Conservation (phyloP, 306 rosid genomes). For the Gastrolobium bilobum region DNA sequence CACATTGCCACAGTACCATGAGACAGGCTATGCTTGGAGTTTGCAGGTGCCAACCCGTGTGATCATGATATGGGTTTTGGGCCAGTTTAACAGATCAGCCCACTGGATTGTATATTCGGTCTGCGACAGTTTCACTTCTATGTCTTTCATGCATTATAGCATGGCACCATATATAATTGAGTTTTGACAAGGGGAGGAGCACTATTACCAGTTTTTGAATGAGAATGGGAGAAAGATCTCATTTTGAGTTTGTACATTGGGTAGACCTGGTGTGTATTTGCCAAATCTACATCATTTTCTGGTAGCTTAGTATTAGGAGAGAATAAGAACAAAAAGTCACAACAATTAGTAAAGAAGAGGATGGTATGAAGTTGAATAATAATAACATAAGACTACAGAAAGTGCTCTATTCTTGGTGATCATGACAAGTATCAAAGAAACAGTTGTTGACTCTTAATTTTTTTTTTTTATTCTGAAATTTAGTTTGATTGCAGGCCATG, state of each 20-base stretch:
- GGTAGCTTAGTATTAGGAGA: background rate
- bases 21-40: no score
- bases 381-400: background rate
- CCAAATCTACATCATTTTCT: conserved; percentile 7
- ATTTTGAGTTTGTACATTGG: background rate
- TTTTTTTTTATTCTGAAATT: background rate
- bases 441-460: conserved; percentile 9
- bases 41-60: no score
- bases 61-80: no score
- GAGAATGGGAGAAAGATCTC: conserved; percentile 3
- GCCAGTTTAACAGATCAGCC: no score
- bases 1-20: no score
- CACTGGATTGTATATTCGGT: no score
- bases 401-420: background rate
- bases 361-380: conserved; percentile 1
- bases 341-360: conserved; percentile 11
- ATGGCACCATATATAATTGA: background rate
- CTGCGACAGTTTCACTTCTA: background rate
- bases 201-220: background rate
- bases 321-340: background rate
- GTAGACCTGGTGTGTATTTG: conserved; percentile 10
- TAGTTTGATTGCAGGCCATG: conserved; percentile 14
- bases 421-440: conserved; percentile 8
- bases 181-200: conserved; percentile 13
- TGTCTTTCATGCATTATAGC: conserved; percentile 9